These are phyloP conservation scores for Carex parvula DNA, from an alignment of 176 grass and related monocot species.

Conservation along the genomic window DNA sequence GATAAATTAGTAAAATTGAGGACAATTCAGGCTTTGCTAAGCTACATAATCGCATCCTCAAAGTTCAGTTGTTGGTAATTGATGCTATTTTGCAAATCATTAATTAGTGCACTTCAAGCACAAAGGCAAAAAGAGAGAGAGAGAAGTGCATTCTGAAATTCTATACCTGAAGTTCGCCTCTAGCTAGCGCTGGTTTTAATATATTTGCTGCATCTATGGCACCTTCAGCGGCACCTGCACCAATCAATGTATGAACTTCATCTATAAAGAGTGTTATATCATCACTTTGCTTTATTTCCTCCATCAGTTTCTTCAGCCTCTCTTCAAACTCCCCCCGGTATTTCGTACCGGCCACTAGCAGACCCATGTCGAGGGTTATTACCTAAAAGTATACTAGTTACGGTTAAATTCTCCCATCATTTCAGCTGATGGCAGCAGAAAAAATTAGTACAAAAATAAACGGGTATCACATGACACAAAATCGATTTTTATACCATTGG, in stretches of 20 bases:
- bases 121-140: neutral
- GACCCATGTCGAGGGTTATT: conserved; percentile 92
- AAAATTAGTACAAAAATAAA: conserved; percentile 5
- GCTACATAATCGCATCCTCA: neutral
- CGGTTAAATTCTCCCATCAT: neutral
- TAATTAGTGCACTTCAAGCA: neutral
- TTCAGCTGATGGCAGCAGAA: neutral
- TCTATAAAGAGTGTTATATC: conserved; percentile 97
- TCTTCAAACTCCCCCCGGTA: conserved; percentile 98
- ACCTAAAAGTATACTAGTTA: conserved; percentile 34
- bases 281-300: conserved; percentile 94
- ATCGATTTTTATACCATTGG: neutral
- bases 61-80: neutral
- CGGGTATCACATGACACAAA: neutral
- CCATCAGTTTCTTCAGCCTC: conserved; percentile 96
- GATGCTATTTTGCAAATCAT: neutral
- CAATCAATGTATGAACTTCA: conserved; percentile 96
- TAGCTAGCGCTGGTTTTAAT: conserved; percentile 83
- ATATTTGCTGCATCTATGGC: conserved; percentile 97
- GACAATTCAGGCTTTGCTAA: neutral
- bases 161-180: conserved; percentile 91
- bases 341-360: conserved; percentile 95
- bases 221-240: conserved; percentile 89
- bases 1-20: neutral
- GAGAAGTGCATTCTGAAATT: conserved; percentile 9